Evolutionary conservation across 192 early-diverging fungal species (phyloP), one percentile per base, ranked within the genome.

Genomic region (Linderina pennispora): DNA sequence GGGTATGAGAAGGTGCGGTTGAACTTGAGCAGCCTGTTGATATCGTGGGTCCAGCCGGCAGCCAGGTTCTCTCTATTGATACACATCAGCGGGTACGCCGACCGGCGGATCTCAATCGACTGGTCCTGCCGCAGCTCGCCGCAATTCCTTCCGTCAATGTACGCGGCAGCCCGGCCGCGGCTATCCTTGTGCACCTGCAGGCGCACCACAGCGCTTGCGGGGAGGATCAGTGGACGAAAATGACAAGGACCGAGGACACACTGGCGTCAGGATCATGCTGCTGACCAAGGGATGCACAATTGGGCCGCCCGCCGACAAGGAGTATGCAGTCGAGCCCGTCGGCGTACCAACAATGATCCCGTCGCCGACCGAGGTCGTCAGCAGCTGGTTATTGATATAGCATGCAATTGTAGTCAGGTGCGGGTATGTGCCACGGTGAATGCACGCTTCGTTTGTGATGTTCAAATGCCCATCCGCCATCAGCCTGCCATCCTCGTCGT

Each of bases 321-420:
- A 85, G 56, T 95, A 95, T 0, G 92, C 92, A 0, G 92, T 95
- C 15, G 89, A 92, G 8, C 92, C 92, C 3, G 92, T 95, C 2
- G 92, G 91, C 5, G 92, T 90, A 7, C 82, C 79, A 9, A 93
- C 80, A 36, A 95, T 90, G 22, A 68, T 40, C 20, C 66, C 73
- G 52, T 77, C 69, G 36, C 70, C 65, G 6, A 95, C 84, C 8
- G 82, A 88, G 26, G 89, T 87, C 8, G 93, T 96, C 26, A 94
- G 66, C 39, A 83, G 77, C 23, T 91, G 82, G 44, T 76, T 81
- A 59, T 89, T 84, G 15, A 94, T 82, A 48, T 65, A 89, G 49
- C 88, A 88, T 17, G 88, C 82, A 41, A 92, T 81, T 1, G 80
- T 77, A 0, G 88, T 88, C 31, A 96, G 62, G 34, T 90, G 88